Evolutionary conservation across 768 basidiomycete genomes (phyloP), one percentile per base, ranked within the genome.

Genomic region (Mycena indigotica): DNA sequence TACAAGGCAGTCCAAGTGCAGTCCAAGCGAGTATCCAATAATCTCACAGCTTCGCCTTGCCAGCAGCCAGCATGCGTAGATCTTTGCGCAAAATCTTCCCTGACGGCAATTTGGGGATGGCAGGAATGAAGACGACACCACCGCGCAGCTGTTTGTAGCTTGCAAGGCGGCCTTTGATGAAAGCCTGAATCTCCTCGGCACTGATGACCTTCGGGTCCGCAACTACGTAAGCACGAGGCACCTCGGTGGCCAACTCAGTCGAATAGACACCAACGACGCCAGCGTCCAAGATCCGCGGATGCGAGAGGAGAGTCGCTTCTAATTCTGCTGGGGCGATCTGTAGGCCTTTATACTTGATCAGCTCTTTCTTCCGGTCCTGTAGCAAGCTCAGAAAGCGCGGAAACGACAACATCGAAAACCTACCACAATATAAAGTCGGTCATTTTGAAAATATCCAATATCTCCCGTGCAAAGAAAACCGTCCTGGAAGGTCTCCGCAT

Each of bases 241-340:
- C 15, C 41, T 44, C 41, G 8, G 41, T 44, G 8, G n/a, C 15
- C 32, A 45, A 15, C 23, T 52, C 15, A 28, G 52, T 46, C 23
- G 53, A 56, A n/a, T 28, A 61, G 2, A 73, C 56, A 2, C 70
- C 70, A 23, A 73, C 66, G 1, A 73, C 69, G 16, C 55, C 69
- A 4, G 66, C 67, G 51, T 74, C 73, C 3, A 50, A 51, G 10
- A 74, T 70, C 32, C 62, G 60, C 1, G 66, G 65, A 52, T 71
- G 67, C 17, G 61, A 55, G 15, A 74, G 58, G 1, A 74, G 53
- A 19, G 66, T 56, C 0, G 66, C 72, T 38, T 74, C 73, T 3
- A 74, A 65, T 53, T 74, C 73, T 2, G 73, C 72, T 0, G 73
- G 72, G 0, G 73, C 64, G 15, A 74, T 68, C 51, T 67, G 64